These are phyloP conservation scores for Aspergillus candidus DNA, from an alignment of 2,329 filamentous ascomycete species.

Conservation along the genomic window DNA sequence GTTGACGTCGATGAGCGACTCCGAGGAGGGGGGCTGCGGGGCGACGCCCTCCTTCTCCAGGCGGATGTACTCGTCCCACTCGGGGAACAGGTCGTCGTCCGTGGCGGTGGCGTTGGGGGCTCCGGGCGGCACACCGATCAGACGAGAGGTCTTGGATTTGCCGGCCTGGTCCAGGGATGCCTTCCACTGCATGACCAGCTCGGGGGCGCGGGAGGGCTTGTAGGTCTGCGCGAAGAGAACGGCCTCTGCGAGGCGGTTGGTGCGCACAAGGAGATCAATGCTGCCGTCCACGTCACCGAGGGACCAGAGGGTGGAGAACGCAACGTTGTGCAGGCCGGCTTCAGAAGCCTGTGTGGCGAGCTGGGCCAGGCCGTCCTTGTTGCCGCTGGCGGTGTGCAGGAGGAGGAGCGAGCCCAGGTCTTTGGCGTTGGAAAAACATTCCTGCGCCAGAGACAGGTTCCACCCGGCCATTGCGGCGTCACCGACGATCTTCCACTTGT, in stretches of 20 bases:
- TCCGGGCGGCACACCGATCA: conserved; percentile 74
- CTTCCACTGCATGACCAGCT: conserved; percentile 74
- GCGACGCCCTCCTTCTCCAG: conserved; percentile 67
- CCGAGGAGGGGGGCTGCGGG: conserved; percentile 33
- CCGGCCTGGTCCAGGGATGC: conserved; percentile 72
- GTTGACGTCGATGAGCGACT: conserved; percentile 39
- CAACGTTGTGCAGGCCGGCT: conserved; percentile 80
- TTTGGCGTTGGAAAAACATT: conserved; percentile 87
- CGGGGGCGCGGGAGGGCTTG: conserved; percentile 69
- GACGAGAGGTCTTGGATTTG: conserved; percentile 76
- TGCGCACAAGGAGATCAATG: conserved; percentile 70
- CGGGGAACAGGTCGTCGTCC: conserved; percentile 80
- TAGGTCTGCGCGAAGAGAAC: conserved; percentile 93
- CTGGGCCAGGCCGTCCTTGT: conserved; percentile 65
- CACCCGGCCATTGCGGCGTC: conserved; percentile 81
- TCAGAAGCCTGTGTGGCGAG: conserved; percentile 70
- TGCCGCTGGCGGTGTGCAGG: conserved; percentile 78
- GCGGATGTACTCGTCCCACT: conserved; percentile 87
- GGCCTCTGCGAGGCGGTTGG: conserved; percentile 74
- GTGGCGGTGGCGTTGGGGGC: conserved; percentile 49
- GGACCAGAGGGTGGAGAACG: conserved; percentile 86
- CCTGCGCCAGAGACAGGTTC: conserved; percentile 81
- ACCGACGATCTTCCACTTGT: conserved; percentile 97
- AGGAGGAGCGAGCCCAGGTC: conserved; percentile 85
- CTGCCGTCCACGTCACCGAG: conserved; percentile 76